Conservation (phyloP, 2,329 filamentous ascomycete species). For the Cercospora sojina region DNA sequence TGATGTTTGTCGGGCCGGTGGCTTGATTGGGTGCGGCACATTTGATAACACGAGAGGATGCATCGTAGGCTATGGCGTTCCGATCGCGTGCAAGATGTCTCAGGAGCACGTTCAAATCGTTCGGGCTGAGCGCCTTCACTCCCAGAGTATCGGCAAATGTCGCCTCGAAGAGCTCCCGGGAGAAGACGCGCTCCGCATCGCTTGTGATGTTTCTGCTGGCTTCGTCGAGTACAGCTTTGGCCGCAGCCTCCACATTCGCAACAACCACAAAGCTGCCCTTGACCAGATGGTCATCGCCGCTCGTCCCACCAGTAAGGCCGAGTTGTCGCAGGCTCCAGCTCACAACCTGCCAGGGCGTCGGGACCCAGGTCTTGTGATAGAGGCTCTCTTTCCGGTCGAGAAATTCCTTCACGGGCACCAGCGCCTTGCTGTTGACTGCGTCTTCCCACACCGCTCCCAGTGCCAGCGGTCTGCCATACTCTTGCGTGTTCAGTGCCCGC, state of each 20-base stretch:
- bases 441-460: conserved; percentile 77
- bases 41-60: conserved; percentile 61
- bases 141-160: conserved; percentile 30
- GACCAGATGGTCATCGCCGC: conserved; percentile 56
- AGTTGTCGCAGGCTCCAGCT: conserved; percentile 73
- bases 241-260: conserved; percentile 58
- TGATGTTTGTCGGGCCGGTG: conserved; percentile 53
- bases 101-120: conserved; percentile 51
- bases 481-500: conserved; percentile 68
- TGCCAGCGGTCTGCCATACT: conserved; percentile 78
- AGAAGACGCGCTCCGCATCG: conserved; percentile 38
- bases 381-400: conserved; percentile 65
- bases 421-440: conserved; percentile 64
- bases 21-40: conserved; percentile 60
- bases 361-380: conserved; percentile 68
- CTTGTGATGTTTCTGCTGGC: conserved; percentile 36
- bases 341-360: conserved; percentile 66
- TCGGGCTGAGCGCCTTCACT: conserved; percentile 35
- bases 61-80: conserved; percentile 35
- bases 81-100: conserved; percentile 55
- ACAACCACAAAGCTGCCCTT: conserved; percentile 66
- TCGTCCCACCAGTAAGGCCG: conserved; percentile 6
- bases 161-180: conserved; percentile 33
- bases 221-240: conserved; percentile 42
- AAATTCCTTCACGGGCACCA: conserved; percentile 72